A percentile compares a stretch with the other conserved stretches of the same genome.
These are phyloP conservation scores for Asparagopsis taxiformis DNA, from an alignment of 31 red algal species.

Conservation along the genomic window DNA sequence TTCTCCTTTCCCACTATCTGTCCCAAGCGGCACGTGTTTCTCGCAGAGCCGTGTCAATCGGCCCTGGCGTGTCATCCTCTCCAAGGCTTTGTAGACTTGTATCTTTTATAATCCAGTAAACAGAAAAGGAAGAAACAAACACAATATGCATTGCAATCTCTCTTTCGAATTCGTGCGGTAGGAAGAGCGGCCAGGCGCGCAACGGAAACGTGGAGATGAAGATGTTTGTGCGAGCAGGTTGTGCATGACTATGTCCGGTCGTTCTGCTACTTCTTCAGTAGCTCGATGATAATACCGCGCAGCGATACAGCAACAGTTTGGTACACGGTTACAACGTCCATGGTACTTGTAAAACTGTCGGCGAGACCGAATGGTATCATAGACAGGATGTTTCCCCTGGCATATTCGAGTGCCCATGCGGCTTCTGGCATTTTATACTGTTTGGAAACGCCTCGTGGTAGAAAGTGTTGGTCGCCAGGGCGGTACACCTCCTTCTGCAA, in stretches of 20 bases:
- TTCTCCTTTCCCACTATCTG: too few species aligned
- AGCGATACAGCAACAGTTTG: constrained; percentile 46
- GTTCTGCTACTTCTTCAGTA: too few species aligned
- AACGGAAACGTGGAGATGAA: not conserved
- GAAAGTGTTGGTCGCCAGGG: constrained; percentile 61
- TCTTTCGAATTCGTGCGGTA: too few species aligned
- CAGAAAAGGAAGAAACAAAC: too few species aligned
- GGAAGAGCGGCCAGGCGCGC: too few species aligned
- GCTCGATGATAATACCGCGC: constrained; percentile 28
- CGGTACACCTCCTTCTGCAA: constrained; percentile 43
- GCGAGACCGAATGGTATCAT: constrained; percentile 78
- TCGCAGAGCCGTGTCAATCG: too few species aligned
- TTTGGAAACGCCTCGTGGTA: constrained; percentile 42
- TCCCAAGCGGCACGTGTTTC: too few species aligned
- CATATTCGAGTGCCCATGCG: constrained; percentile 87
- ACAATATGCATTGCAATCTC: too few species aligned
- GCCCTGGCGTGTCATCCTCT: too few species aligned
- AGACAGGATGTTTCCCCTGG: constrained; percentile 79
- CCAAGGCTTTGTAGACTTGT: too few species aligned
- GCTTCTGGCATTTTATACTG: constrained; percentile 51
- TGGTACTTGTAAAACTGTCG: constrained; percentile 67
- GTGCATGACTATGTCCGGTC: constrained; percentile 12
- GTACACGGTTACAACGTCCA: constrained; percentile 54
- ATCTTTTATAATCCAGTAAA: too few species aligned
- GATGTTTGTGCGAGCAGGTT: not conserved